A percentile compares a stretch with the other conserved stretches of the same genome.
Evolutionary conservation across 1,284 basidiomycete species (phyloP).

Genomic region (Anthracocystis walkeri): DNA sequence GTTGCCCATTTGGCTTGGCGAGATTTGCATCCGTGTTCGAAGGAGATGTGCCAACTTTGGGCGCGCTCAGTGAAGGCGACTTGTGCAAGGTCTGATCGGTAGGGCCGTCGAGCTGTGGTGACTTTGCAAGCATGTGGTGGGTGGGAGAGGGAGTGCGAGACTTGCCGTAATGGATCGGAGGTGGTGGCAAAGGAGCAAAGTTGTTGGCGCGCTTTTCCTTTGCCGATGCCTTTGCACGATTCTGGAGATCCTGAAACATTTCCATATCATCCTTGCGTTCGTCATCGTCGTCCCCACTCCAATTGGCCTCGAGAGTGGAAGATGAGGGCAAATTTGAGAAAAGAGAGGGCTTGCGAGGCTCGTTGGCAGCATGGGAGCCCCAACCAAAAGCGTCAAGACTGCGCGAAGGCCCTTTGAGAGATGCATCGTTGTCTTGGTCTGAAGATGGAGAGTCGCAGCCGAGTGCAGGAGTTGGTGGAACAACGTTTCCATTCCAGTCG

Average conservation of each 20-base stretch:
- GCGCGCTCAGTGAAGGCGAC: conserved; percentile 8
- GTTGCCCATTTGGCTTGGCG: not conserved
- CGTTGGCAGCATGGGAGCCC: conserved; percentile 14
- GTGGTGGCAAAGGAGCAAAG: conserved; percentile 28
- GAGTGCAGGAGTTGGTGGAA: conserved; percentile 44
- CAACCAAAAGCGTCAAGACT: conserved; percentile 44
- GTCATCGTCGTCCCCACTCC: conserved; percentile 53
- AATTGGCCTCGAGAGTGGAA: conserved; percentile 39
- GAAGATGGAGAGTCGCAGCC: conserved; percentile 41
- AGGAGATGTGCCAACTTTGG: conserved; percentile 6
- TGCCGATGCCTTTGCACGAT: conserved; percentile 32
- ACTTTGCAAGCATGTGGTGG: conserved; percentile 29
- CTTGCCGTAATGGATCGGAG: conserved; percentile 35
- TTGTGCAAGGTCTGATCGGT: not conserved
- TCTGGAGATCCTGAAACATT: conserved; percentile 33
- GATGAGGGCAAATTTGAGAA: conserved; percentile 40
- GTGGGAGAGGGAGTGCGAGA: conserved; percentile 40
- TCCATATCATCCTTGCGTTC: conserved; percentile 35
- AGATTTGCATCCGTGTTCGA: not conserved
- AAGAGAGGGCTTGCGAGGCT: conserved; percentile 29
- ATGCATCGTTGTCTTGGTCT: conserved; percentile 14
- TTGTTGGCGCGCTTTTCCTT: conserved; percentile 30
- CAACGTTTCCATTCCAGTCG: conserved; percentile 39
- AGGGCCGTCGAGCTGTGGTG: conserved; percentile 30
- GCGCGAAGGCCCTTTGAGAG: conserved; percentile 21